Percentiles rank a stretch among this genome's conserved stretches.
Evolutionary conservation across 2,329 filamentous ascomycete genomes (phyloP).

Genomic region (Diplodia sapinea): DNA sequence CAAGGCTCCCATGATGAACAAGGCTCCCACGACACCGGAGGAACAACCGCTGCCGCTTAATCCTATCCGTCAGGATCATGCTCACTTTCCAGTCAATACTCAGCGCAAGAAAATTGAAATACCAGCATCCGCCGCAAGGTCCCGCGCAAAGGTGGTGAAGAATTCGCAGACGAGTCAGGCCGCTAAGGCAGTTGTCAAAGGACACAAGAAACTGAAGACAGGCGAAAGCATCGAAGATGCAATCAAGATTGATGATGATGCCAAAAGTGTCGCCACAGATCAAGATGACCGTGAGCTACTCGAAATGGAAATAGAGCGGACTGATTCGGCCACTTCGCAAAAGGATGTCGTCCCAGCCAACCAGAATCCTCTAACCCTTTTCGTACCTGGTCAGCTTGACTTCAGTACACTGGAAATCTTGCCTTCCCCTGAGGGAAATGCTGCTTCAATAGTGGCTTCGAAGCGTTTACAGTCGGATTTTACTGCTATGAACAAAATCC

Average conservation of each 20-base stretch:
- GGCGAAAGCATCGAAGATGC: neutral
- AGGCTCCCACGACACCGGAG: neutral
- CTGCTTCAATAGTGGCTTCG: conserved; percentile 65
- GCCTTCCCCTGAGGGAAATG: conserved; percentile 55
- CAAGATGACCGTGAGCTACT: conserved; percentile 56
- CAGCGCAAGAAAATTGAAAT: neutral
- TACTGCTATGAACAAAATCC: conserved; percentile 66
- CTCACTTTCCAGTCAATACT: neutral
- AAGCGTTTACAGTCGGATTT: conserved; percentile 70
- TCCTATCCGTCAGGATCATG: conserved; percentile 6
- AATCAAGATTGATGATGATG: conserved; percentile 41
- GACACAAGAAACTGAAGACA: conserved; percentile 19
- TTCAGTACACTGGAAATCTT: conserved; percentile 67
- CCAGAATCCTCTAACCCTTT: conserved; percentile 58
- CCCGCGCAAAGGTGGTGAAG: neutral
- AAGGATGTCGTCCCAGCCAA: too few relatives aligned
- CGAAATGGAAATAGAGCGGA: neutral
- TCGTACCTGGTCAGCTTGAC: conserved; percentile 71
- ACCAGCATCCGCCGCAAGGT: conserved; percentile 1
- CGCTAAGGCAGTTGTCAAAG: neutral
- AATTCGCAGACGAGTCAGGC: neutral
- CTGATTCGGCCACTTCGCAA: conserved; percentile 30
- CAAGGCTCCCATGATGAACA: neutral
- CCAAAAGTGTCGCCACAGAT: conserved; percentile 56
- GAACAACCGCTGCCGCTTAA: neutral